Evolutionary conservation across 352 stramenopile species (phyloP).

Genomic region (Globisporangium polare): DNA sequence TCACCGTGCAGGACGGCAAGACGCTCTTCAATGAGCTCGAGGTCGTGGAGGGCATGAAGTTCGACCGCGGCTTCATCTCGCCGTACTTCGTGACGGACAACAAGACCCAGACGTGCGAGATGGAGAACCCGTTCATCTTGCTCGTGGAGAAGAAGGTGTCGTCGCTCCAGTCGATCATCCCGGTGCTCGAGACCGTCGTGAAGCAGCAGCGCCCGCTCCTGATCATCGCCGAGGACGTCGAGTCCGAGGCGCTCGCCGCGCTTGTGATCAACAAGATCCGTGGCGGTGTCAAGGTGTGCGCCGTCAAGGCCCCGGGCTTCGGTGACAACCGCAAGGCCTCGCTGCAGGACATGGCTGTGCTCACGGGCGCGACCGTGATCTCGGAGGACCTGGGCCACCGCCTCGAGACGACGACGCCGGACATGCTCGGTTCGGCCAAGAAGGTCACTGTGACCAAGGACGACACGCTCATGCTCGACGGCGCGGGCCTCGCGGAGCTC

Average conservation of each 20-base stretch:
- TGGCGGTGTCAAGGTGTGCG: slow-evolving; percentile 98
- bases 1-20: slow-evolving; percentile 99
- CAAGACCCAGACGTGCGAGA: slow-evolving; percentile 98
- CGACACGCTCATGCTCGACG: slow-evolving; percentile 98
- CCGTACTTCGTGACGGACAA: slow-evolving; percentile 99
- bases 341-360: slow-evolving; percentile 98
- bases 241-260: slow-evolving; percentile 97
- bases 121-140: slow-evolving; percentile 99
- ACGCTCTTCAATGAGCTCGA: slow-evolving; percentile 99
- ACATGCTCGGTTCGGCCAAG: slow-evolving; percentile 95
- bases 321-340: slow-evolving; percentile 99
- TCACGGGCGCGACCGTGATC: slow-evolving; percentile 97
- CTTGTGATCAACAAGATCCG: slow-evolving; percentile 99
- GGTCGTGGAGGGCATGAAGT: slow-evolving; percentile 99
- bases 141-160: slow-evolving; percentile 99
- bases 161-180: slow-evolving; percentile 95
- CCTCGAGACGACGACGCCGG: slow-evolving; percentile 94
- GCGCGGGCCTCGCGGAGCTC: slow-evolving; percentile 86
- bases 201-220: slow-evolving; percentile 96
- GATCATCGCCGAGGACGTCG: slow-evolving; percentile 99
- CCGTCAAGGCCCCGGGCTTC: slow-evolving; percentile 99
- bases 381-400: slow-evolving; percentile 99
- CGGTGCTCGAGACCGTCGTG: slow-evolving; percentile 97
- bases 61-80: slow-evolving; percentile 99
- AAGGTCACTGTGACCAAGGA: slow-evolving; percentile 98